These are phyloP conservation scores for Chaetomium globosum DNA, from an alignment of 2,329 filamentous ascomycete genomes.

Conservation along the genomic window DNA sequence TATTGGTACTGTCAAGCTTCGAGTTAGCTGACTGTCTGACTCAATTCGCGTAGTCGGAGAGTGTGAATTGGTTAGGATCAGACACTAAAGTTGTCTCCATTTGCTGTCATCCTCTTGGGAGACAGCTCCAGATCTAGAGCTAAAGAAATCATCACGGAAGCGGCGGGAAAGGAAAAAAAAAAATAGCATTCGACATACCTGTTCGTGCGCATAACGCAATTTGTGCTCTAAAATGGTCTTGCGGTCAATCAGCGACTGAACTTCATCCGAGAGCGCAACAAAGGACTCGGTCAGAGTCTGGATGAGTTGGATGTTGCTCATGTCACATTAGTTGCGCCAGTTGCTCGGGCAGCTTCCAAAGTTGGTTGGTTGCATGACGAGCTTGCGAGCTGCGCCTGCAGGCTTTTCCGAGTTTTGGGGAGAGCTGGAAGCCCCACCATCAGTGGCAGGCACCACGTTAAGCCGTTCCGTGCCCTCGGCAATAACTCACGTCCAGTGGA, in stretches of 20 bases:
- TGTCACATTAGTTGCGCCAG: conserved; percentile 41
- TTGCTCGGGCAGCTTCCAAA: conserved; percentile 16
- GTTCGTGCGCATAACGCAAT: conserved; percentile 66
- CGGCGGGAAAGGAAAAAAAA: conserved; percentile 21
- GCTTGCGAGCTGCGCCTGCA: conserved; percentile 6
- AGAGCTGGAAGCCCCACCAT: conserved; percentile 10
- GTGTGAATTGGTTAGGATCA: conserved; percentile 12
- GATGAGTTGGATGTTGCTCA: conserved; percentile 51
- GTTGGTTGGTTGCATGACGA: conserved; percentile 18
- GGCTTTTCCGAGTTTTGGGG: conserved; percentile 25
- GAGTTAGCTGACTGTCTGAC: conserved; percentile 28
- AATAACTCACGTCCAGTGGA: not conserved
- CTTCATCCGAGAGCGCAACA: conserved; percentile 65
- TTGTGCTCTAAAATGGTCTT: conserved; percentile 69
- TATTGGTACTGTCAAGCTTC: conserved; percentile 58
- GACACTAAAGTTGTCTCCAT: conserved; percentile 32
- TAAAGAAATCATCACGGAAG: conserved; percentile 57
- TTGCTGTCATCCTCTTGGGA: conserved; percentile 30
- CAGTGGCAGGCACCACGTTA: conserved; percentile 24
- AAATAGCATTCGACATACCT: conserved; percentile 50
- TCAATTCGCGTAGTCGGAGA: conserved; percentile 16
- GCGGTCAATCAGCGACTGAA: conserved; percentile 63
- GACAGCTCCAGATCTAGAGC: conserved; percentile 79
- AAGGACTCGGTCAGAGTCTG: conserved; percentile 66
- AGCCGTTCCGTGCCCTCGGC: conserved; percentile 28